phyloP scores from a whole-genome alignment of 129 eudicot species.

The Flaveria trinervia region DNA sequence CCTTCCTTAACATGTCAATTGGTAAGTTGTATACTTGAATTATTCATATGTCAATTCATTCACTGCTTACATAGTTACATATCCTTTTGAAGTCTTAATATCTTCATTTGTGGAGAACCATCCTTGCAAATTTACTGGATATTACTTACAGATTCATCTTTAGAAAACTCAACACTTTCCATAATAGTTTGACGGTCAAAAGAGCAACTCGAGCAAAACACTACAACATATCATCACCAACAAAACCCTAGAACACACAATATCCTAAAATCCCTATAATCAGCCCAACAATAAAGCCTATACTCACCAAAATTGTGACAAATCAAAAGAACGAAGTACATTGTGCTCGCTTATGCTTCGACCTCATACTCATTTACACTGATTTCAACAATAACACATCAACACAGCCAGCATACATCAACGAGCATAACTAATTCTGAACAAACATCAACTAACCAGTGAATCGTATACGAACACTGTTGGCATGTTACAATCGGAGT shows the following conservation, averaged over 20 bases:
- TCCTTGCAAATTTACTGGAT: not conserved
- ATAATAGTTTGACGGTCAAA: not conserved
- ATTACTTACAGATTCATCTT: conserved; percentile 9
- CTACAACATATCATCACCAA: not conserved
- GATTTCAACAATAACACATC: not conserved
- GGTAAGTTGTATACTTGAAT: too few species aligned
- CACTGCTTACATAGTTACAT: not conserved
- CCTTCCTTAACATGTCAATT: too few species aligned
- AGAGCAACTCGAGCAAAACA: not conserved
- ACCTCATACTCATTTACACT: not conserved
- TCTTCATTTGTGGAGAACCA: not conserved
- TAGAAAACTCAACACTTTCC: not conserved
- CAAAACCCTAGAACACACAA: not conserved
- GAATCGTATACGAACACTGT: not conserved
- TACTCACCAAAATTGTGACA: too few species aligned
- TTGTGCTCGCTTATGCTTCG: too few species aligned
- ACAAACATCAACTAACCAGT: not conserved
- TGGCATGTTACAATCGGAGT: conserved; percentile 8
- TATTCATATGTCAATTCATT: not conserved
- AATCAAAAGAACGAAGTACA: too few species aligned
- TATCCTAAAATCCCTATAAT: not conserved
- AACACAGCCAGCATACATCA: conserved; percentile 1
- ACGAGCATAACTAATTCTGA: not conserved
- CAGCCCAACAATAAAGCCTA: not conserved
- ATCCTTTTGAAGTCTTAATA: not conserved